These are phyloP conservation scores for Coniella lustricola DNA, from an alignment of 2,329 filamentous ascomycete species.

Conservation along the genomic window DNA sequence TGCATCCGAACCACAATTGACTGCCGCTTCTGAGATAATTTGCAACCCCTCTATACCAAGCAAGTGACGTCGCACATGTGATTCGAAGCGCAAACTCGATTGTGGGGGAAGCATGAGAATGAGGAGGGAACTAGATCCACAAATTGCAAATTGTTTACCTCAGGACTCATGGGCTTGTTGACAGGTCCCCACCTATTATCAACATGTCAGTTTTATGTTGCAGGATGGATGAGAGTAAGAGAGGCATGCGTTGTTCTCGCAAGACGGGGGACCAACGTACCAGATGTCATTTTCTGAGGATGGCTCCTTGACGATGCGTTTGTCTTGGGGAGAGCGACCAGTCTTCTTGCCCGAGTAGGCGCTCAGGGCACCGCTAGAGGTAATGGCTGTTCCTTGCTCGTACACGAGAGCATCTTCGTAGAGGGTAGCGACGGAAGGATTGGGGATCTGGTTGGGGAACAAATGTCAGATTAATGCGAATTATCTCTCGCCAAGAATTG, in stretches of 20 bases:
- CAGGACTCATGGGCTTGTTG: conserved; percentile 96
- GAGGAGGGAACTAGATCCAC: conserved; percentile 1
- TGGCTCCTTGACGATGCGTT: conserved; percentile 91
- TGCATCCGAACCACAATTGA: not conserved
- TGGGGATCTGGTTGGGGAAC: conserved; percentile 54
- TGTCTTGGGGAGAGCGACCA: conserved; percentile 91
- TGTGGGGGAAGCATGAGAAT: not conserved
- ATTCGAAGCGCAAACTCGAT: no score
- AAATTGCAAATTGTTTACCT: conserved; percentile 56
- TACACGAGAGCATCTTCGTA: conserved; percentile 98
- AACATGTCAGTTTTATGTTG: conserved; percentile 25
- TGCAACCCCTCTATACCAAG: no score
- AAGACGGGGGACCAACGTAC: conserved; percentile 27
- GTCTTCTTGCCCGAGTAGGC: conserved; percentile 99
- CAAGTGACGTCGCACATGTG: no score
- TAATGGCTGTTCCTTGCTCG: conserved; percentile 96
- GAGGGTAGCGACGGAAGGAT: conserved; percentile 88
- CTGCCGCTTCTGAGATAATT: not conserved
- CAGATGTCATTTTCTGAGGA: conserved; percentile 87
- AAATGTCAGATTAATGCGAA: no score
- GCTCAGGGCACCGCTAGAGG: conserved; percentile 86
- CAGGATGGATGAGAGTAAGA: not conserved
- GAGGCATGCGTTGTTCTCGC: not conserved
- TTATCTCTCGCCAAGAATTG: no score
- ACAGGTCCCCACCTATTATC: conserved; percentile 72